Evolutionary conservation across 1,284 basidiomycete genomes (phyloP), one percentile per base, ranked within the genome.

Genomic region (Fomitopsis schrenkii): DNA sequence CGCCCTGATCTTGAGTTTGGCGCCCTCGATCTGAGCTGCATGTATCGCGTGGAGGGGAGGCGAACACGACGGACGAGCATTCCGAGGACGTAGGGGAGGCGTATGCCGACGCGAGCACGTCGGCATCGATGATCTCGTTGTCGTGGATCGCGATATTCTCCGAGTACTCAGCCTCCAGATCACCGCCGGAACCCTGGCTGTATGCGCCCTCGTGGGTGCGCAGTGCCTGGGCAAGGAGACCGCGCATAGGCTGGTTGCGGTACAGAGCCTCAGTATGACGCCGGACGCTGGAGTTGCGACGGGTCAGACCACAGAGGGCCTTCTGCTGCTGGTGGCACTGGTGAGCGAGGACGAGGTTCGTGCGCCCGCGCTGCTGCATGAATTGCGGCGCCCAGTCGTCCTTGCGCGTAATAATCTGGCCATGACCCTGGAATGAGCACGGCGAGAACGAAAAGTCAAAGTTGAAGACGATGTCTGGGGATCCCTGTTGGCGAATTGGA

Each of bases 401-500:
- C 53, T 35, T 59, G 42, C 42, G 42, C 26, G 56, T 15, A 10
- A 61, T 33, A 14, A 62, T 33, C 38, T 64, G 52, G 12, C 60
- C 41, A n/a, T 30, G 45, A 15, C 50, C 56, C 14, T 60, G 54
- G 9, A 63, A 52, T 19, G 45, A 59, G 19, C 64, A 59, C 30
- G 67, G 67, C 4, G 67, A 68, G 33, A 67, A 52, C 4, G 66
- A 68, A 36, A 68, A 65, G 48, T 66, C 65, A 46, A 68, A 63
- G 55, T 66, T 64, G 59, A 67, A 67, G 36, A 67, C 64, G 36
- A 67, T 55, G n/a, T 67, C 66, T 1, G 66, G 66, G 8, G 66
- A 64, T 17, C 61, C 50, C 30, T 30, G 65, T 60, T 6, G 62
- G 59, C 14, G 64, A 57, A 48, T 52, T 56, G 28, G 58, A 30